These are phyloP conservation scores for Diaporthe velutina DNA, from an alignment of 2,329 filamentous ascomycete species.

Conservation along the genomic window DNA sequence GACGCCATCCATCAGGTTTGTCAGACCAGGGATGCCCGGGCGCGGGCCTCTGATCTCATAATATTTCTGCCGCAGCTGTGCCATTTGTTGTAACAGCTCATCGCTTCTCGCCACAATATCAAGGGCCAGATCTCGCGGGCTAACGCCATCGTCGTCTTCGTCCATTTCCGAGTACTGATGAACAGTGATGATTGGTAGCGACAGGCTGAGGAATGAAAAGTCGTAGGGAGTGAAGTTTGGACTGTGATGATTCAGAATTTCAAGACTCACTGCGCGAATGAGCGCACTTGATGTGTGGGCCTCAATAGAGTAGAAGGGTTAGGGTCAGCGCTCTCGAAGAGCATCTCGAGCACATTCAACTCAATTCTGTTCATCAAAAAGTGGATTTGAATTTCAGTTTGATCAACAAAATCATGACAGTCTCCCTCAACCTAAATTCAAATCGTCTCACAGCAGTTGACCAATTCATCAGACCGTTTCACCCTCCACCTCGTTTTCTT, in stretches of 20 bases:
- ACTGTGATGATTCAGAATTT: conserved; percentile 17
- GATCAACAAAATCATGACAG: not conserved
- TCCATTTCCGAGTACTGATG: not conserved
- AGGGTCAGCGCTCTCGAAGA: not conserved
- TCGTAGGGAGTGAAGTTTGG: not conserved
- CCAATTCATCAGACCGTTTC: not conserved
- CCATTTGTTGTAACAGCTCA: conserved; percentile 35
- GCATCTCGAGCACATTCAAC: not conserved
- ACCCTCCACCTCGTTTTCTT: not conserved
- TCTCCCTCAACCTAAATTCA: not conserved
- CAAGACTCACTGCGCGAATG: not conserved
- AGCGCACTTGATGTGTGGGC: not conserved
- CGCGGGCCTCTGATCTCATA: conserved; percentile 15
- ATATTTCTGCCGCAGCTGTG: conserved; percentile 31
- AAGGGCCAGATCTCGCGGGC: conserved; percentile 20
- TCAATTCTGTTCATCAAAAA: not conserved
- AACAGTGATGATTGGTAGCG: not conserved
- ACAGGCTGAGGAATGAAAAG: not conserved
- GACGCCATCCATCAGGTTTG: conserved; percentile 21
- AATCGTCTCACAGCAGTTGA: too few relatives aligned
- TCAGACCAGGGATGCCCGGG: conserved; percentile 32
- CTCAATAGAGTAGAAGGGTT: not conserved
- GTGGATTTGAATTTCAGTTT: not conserved
- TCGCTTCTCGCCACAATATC: conserved; percentile 33
- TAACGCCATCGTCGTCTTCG: not conserved